Evolutionary conservation across 2,329 filamentous ascomycete species (phyloP), one percentile per base, ranked within the genome.

Genomic region (Sporothrix pseudoabietina): DNA sequence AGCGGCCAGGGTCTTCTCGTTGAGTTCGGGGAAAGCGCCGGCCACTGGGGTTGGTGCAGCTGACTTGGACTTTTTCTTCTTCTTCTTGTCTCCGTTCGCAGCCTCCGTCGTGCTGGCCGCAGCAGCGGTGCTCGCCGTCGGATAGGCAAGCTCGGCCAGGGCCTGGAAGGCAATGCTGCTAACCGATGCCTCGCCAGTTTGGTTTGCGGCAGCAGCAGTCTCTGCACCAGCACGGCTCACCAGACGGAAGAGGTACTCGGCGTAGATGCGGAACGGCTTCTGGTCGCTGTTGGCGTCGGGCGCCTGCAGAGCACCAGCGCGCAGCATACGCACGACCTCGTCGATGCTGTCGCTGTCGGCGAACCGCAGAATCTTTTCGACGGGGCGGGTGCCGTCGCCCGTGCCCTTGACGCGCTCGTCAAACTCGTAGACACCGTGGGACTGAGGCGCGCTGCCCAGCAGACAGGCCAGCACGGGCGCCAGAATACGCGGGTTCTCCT

Each of bases 391-490:
- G 80, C 76, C 76, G 66, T 77, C 76, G 19, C 76, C 74, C 1
- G 76, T 76, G 49, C 75, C 76, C 69, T 92, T 96, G 0, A 94
- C 97, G 73, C 92, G 86, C 76, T 92, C 90, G 79, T 98, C 96
- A 78, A 98, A 96, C 79, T 92, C 93, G 77, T 93, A 89, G 1
- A 87, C 87, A 1, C 93, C 92, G 74, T 90, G 84, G 69, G 89
- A 88, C 52, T 71, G 71, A 0, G 73, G 66, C n/a, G 68, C 57
- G 3, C 65, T 63, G 52, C 89, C 88, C 59, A 96, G 86, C n/a
- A 98, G 83, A 32, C 88, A 88, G 55, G 86, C 85, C 14, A 96
- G 82, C 7, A 95, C 84, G 0, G 86, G 83, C 4, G 87, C 81
- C 1, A 93, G 85, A 30, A 90, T 84, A 5, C 84, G 83, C 0